Conservation (phyloP, 768 basidiomycete genomes). For the Leccinellum albellum region DNA sequence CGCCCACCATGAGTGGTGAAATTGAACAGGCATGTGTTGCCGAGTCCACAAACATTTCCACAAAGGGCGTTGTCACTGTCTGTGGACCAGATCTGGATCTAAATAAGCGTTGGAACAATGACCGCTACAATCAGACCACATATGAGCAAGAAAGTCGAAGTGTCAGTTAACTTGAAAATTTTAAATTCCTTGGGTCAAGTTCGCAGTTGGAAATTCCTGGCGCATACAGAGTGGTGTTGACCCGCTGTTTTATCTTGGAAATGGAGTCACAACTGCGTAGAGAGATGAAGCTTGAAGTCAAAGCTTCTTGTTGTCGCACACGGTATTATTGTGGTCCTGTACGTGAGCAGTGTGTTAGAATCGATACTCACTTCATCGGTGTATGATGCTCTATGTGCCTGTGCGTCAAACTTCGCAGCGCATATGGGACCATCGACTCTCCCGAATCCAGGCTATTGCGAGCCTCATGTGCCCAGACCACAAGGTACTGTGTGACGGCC, state of each 20-base stretch:
- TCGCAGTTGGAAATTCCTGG: neutral
- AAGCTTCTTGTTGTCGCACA: neutral
- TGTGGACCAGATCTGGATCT: slow-evolving; percentile 3
- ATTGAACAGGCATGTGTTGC: neutral
- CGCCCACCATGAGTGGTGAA: neutral
- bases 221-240: neutral
- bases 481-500: neutral
- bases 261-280: neutral
- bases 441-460: neutral
- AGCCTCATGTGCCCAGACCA: neutral
- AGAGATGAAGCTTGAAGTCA: neutral
- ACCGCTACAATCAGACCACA: neutral
- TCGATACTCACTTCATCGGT: neutral
- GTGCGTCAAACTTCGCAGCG: neutral
- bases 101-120: neutral
- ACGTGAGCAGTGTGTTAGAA: neutral
- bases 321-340: neutral
- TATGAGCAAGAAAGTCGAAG: neutral
- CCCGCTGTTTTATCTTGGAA: neutral
- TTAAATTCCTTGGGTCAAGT: neutral
- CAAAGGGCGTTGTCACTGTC: neutral
- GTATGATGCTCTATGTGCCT: neutral
- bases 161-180: neutral
- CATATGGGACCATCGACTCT: neutral
- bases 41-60: slow-evolving; percentile 1